Conservation (phyloP, 1,284 basidiomycete species). For the Microbotryum silenes-acaulis region DNA sequence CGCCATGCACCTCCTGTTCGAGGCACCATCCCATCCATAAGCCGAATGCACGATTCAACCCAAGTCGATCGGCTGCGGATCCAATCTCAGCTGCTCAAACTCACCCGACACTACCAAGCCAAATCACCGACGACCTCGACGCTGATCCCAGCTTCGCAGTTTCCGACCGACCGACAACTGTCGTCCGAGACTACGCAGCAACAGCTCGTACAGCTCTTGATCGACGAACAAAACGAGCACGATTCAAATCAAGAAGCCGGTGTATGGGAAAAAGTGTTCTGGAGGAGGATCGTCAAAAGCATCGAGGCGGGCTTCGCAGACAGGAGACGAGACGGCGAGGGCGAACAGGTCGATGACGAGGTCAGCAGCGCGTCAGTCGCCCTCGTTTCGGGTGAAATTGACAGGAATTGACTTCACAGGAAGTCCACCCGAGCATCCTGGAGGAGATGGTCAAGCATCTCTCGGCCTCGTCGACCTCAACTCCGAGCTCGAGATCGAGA, state of each 20-base stretch:
- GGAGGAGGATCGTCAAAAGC: constrained; percentile 17
- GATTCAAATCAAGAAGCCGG: neutral
- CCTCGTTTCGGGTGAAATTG: neutral
- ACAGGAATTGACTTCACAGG: neutral
- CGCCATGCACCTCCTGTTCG: too few relatives aligned
- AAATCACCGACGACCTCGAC: constrained; percentile 16
- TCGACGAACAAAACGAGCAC: neutral
- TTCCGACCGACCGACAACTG: constrained; percentile 2
- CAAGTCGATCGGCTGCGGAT: too few relatives aligned
- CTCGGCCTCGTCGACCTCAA: neutral
- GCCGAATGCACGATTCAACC: too few relatives aligned
- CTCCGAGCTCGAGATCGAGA: constrained; percentile 1
- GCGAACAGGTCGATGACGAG: constrained; percentile 21
- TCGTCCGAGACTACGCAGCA: constrained; percentile 12
- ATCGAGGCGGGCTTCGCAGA: constrained; percentile 22
- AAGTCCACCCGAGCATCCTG: constrained; percentile 21
- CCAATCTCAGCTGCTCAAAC: neutral
- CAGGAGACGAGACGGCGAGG: neutral
- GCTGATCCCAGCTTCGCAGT: constrained; percentile 17
- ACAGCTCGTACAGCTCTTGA: constrained; percentile 17
- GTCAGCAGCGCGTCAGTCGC: constrained; percentile 3
- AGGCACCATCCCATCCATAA: too few relatives aligned
- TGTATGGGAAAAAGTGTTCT: constrained; percentile 25
- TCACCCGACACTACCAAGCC: constrained; percentile 18
- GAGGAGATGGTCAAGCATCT: constrained; percentile 19